phyloP scores from a whole-genome alignment of 2,329 filamentous ascomycete species.

The Zalaria obscura region DNA sequence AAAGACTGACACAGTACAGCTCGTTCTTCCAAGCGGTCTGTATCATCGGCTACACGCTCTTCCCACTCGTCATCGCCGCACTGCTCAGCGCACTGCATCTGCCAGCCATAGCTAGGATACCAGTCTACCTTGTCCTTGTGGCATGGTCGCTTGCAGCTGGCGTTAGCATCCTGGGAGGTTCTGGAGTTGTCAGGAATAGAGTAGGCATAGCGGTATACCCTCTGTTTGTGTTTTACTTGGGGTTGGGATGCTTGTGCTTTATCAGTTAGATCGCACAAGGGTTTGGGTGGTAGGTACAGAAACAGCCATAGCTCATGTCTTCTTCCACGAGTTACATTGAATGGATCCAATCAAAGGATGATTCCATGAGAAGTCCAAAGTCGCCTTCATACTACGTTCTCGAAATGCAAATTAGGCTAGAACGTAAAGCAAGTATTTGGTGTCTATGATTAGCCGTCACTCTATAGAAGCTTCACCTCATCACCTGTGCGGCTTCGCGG shows the following conservation, averaged over 20 bases:
- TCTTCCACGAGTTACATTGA: too few relatives aligned
- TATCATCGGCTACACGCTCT: conserved; percentile 96
- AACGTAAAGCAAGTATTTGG: too few relatives aligned
- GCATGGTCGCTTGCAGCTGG: conserved; percentile 90
- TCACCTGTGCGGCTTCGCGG: too few relatives aligned
- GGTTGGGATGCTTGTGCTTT: conserved; percentile 87
- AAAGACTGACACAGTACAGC: conserved; percentile 31
- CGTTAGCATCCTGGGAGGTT: conserved; percentile 88
- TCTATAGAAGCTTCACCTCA: too few relatives aligned
- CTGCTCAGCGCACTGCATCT: conserved; percentile 73
- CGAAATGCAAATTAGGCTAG: too few relatives aligned
- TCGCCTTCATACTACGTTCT: too few relatives aligned
- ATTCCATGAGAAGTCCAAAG: too few relatives aligned
- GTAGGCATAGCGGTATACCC: conserved; percentile 91
- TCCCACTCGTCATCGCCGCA: conserved; percentile 87
- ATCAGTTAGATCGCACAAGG: conserved; percentile 52
- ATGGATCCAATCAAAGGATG: too few relatives aligned
- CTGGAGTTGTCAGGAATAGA: conserved; percentile 87
- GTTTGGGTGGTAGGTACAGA: too few relatives aligned
- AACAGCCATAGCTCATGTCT: too few relatives aligned
- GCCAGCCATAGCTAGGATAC: conserved; percentile 69
- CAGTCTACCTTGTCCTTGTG: conserved; percentile 77
- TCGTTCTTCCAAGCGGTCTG: conserved; percentile 97
- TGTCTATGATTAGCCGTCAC: too few relatives aligned
- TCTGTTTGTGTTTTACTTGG: conserved; percentile 87